Evolutionary conservation across 257 asterid species (phyloP).

Genomic region (Solanum megistacrolobum): DNA sequence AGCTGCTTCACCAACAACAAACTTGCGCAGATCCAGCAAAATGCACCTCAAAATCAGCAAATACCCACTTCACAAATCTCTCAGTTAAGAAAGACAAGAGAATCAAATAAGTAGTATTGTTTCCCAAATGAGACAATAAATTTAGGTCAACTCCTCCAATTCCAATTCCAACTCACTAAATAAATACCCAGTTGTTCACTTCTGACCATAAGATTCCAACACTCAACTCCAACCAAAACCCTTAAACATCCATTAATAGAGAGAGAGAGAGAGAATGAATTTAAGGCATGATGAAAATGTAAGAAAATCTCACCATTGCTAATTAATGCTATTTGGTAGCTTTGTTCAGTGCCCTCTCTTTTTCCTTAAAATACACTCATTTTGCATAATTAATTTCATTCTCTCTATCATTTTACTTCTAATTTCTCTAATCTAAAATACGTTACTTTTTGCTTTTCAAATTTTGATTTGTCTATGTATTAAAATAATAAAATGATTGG

Average conservation of each 20-base stretch:
- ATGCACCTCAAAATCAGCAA: constrained; percentile 1
- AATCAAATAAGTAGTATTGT: constrained; percentile 5
- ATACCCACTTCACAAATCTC: constrained; percentile 5
- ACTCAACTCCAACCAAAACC: constrained; percentile 14
- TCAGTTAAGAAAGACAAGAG: background rate
- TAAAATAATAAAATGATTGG: too few species aligned
- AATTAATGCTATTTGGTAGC: constrained; percentile 20
- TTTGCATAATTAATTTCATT: constrained; percentile 2
- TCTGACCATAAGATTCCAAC: constrained; percentile 64
- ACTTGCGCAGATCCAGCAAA: constrained; percentile 4
- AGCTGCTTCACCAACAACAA: background rate
- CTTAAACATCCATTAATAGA: background rate
- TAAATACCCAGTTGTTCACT: constrained; percentile 28
- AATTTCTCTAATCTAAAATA: too few species aligned
- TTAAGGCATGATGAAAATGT: background rate
- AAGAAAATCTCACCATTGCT: constrained; percentile 16
- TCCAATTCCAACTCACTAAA: background rate
- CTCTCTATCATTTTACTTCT: background rate
- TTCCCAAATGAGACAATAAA: constrained; percentile 6
- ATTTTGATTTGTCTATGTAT: background rate
- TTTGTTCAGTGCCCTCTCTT: constrained; percentile 8
- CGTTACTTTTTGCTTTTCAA: too few species aligned
- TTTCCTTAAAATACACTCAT: constrained; percentile 41
- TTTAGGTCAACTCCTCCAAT: constrained; percentile 71
- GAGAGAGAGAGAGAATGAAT: background rate